These are phyloP conservation scores for Cenchrus fungigraminus DNA, from an alignment of 176 grass and related monocot genomes.

Conservation along the genomic window DNA sequence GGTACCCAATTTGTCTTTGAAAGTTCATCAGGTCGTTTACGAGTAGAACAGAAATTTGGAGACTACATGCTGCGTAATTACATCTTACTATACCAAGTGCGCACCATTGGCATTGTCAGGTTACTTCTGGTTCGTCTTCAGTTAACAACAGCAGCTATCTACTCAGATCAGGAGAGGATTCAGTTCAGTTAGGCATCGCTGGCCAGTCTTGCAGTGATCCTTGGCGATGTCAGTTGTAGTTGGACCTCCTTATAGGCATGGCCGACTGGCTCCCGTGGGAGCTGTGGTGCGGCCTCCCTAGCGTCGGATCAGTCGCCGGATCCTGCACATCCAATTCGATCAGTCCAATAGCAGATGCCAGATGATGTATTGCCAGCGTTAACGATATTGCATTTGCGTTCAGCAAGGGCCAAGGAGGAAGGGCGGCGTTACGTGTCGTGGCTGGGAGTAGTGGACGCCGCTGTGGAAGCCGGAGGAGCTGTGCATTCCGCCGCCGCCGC, in stretches of 20 bases:
- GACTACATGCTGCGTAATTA: not conserved
- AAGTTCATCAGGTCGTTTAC: constrained; percentile 1
- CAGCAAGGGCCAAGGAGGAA: not conserved
- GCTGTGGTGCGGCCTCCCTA: constrained; percentile 33
- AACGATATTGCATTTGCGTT: not conserved
- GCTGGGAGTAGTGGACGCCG: constrained; percentile 23
- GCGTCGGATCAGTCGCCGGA: constrained; percentile 27
- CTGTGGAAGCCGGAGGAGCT: constrained; percentile 38
- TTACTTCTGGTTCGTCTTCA: not conserved
- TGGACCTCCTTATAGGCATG: constrained; percentile 36
- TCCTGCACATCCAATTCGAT: constrained; percentile 18
- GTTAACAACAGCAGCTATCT: not conserved
- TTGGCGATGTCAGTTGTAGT: constrained; percentile 27
- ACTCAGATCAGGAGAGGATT: not conserved
- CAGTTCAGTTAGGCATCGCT: not conserved
- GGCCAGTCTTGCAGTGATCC: not conserved
- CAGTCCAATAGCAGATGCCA: too few species aligned
- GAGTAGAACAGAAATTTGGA: not conserved
- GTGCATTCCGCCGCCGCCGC: constrained; percentile 26
- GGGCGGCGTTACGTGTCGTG: constrained; percentile 16
- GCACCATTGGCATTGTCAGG: not conserved
- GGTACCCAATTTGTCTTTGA: not conserved
- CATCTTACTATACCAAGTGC: not conserved
- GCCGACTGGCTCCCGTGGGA: not conserved
- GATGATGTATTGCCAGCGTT: too few species aligned